Conservation (phyloP, 805 yeast species). For the Candida xyloterini region DNA sequence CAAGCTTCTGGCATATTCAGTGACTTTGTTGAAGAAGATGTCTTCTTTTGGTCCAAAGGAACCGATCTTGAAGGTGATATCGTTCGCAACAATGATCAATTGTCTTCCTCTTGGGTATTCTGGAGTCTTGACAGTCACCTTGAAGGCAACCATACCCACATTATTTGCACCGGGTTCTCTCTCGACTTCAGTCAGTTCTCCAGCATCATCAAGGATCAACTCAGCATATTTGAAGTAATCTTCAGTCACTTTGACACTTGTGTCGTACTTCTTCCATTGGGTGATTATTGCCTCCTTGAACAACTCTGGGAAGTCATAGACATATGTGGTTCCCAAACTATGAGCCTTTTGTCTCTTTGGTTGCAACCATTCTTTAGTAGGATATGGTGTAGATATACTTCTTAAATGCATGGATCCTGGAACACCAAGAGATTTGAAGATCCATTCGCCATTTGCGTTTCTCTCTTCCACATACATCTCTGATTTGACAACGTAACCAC, state of each 20-base stretch:
- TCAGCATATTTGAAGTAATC: constrained; percentile 78
- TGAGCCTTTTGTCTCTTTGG: constrained; percentile 99
- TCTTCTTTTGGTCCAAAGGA: constrained; percentile 98
- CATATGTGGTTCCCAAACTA: constrained; percentile 96
- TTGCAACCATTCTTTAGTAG: constrained; percentile 96
- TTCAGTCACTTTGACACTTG: constrained; percentile 59
- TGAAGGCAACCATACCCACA: constrained; percentile 98
- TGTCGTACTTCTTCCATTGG: constrained; percentile 73
- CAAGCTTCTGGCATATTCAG: constrained; percentile 82
- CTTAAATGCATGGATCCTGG: constrained; percentile 98
- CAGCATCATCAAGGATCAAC: constrained; percentile 79
- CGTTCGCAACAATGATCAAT: constrained; percentile 90
- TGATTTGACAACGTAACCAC: constrained; percentile 95
- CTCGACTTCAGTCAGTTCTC: constrained; percentile 77
- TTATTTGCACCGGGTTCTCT: constrained; percentile 96
- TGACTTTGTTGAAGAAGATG: constrained; percentile 84
- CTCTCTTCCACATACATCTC: constrained; percentile 93
- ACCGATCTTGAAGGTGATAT: constrained; percentile 96
- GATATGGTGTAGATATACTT: constrained; percentile 92
- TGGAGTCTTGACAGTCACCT: constrained; percentile 86
- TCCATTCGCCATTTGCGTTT: constrained; percentile 93
- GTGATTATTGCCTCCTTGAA: constrained; percentile 89
- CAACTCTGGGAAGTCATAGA: constrained; percentile 97
- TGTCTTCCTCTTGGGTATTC: constrained; percentile 97
- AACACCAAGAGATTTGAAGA: constrained; percentile 89